Conservation (phyloP, 192 early-diverging fungal genomes). For the Paraglomus occultum region DNA sequence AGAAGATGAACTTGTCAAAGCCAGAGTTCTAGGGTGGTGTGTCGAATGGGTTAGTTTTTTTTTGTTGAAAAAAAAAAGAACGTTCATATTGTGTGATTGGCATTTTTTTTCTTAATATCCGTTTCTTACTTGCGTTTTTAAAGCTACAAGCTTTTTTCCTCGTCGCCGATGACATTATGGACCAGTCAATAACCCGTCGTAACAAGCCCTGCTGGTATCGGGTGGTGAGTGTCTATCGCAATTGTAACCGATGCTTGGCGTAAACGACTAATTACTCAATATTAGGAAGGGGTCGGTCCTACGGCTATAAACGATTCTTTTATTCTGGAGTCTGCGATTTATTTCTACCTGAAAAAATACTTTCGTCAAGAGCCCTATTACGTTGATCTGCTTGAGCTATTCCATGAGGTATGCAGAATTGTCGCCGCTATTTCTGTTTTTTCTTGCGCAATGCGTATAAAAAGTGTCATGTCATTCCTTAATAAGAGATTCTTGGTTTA, state of each 20-base stretch:
- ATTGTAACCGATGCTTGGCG: constrained; percentile 1
- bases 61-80: background rate
- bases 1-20: constrained; percentile 79
- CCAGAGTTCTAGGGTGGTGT: constrained; percentile 91
- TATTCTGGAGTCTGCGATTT: constrained; percentile 90
- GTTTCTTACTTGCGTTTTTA: constrained; percentile 4
- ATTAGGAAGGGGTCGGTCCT: constrained; percentile 71
- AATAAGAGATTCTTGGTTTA: too few species aligned
- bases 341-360: constrained; percentile 92
- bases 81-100: background rate
- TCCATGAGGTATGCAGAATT: constrained; percentile 70
- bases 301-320: constrained; percentile 97
- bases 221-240: constrained; percentile 37
- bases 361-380: constrained; percentile 86
- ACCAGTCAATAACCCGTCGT: constrained; percentile 90
- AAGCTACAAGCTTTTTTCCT: constrained; percentile 99
- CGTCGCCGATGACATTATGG: constrained; percentile 99
- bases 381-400: constrained; percentile 86
- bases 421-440: background rate
- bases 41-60: constrained; percentile 75
- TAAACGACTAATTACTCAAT: background rate
- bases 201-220: constrained; percentile 98
- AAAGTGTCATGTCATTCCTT: background rate
- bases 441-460: too few species aligned
- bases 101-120: background rate